Conservation (phyloP, 2,329 filamentous ascomycete species). For the Dactylellina parvicollis region DNA sequence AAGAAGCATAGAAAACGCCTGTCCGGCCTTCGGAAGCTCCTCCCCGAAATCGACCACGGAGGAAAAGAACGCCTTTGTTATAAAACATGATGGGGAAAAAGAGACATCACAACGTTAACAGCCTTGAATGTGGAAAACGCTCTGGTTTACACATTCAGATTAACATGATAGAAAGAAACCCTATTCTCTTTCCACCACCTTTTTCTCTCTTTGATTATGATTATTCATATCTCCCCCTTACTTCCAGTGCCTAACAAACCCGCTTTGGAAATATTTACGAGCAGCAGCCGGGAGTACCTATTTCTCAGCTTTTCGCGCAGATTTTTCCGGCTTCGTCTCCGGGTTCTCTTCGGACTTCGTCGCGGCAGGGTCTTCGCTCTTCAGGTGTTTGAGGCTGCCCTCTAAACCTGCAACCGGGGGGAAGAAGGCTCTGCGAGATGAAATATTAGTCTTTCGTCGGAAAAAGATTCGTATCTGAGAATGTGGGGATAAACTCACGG, state of each 20-base stretch:
- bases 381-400: conserved; percentile 50
- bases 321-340: not conserved
- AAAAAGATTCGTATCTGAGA: not conserved
- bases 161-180: no score
- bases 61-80: no score
- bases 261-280: conserved; percentile 5
- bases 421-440: conserved; percentile 63
- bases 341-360: not conserved
- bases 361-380: conserved; percentile 13
- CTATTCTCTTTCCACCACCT: no score
- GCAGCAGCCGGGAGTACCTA: conserved; percentile 18
- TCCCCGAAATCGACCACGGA: no score
- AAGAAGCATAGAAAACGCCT: no score
- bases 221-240: not conserved
- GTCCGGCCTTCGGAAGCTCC: no score
- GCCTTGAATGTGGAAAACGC: no score
- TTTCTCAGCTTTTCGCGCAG: conserved; percentile 1
- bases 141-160: no score
- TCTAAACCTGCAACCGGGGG: conserved; percentile 63
- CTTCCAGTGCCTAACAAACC: not conserved
- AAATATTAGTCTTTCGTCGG: not conserved
- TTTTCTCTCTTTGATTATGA: no score
- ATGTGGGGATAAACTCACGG: conserved; percentile 70
- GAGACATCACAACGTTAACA: no score
- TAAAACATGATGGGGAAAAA: no score